These are phyloP conservation scores for Penicillium mononematosum DNA, from an alignment of 495 filamentous ascomycete genomes.

Conservation along the genomic window DNA sequence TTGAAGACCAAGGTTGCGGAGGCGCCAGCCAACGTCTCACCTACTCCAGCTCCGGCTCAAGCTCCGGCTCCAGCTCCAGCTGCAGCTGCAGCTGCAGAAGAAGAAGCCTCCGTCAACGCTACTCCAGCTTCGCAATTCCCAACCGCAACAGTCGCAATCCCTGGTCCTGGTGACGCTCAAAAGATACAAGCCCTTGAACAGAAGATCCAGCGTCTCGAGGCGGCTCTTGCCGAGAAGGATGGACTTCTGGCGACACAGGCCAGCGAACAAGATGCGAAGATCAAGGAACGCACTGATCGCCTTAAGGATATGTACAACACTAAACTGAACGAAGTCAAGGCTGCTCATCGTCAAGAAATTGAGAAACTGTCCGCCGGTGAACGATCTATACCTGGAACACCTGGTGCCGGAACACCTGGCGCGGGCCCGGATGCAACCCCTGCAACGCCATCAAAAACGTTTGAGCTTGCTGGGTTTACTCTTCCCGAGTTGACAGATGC, in stretches of 20 bases:
- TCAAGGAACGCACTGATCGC: slow-evolving; percentile 65
- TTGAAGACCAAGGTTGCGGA: slow-evolving; percentile 39
- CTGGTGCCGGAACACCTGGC: slow-evolving; percentile 32
- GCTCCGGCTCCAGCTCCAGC: neutral
- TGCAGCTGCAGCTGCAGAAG: slow-evolving; percentile 12
- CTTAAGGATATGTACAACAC: slow-evolving; percentile 70
- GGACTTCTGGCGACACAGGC: slow-evolving; percentile 36
- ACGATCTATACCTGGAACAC: slow-evolving; percentile 33
- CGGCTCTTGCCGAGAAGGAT: slow-evolving; percentile 50
- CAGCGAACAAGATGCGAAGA: slow-evolving; percentile 52
- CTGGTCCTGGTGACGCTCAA: slow-evolving; percentile 32
- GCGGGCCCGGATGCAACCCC: slow-evolving; percentile 33
- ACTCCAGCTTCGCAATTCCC: slow-evolving; percentile 44
- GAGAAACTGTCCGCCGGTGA: slow-evolving; percentile 65
- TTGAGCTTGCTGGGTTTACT: slow-evolving; percentile 19
- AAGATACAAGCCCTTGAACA: slow-evolving; percentile 42
- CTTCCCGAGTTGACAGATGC: slow-evolving; percentile 50
- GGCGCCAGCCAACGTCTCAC: slow-evolving; percentile 21
- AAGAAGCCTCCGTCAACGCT: slow-evolving; percentile 32
- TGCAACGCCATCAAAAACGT: slow-evolving; percentile 37
- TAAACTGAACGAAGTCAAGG: slow-evolving; percentile 62
- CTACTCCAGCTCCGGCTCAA: slow-evolving; percentile 6
- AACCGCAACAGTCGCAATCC: slow-evolving; percentile 24
- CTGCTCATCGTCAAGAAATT: slow-evolving; percentile 57
- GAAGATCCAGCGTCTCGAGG: slow-evolving; percentile 50